phyloP scores from a whole-genome alignment of 768 basidiomycete genomes.

The Cyclocybe aegerita region DNA sequence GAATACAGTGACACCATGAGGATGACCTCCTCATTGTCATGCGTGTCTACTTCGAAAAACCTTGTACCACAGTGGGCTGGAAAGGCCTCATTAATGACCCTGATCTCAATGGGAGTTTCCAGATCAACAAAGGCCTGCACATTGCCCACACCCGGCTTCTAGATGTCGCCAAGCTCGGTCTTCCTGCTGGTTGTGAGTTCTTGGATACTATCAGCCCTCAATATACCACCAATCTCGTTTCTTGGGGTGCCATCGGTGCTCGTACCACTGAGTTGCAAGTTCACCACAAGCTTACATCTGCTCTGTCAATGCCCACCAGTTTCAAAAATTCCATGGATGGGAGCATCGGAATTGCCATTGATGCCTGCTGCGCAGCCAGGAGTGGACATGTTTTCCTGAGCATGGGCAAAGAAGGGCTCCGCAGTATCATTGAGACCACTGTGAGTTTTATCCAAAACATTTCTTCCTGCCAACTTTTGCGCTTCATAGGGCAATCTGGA shows the following conservation, averaged over 20 bases:
- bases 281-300: conserved; percentile 84
- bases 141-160: conserved; percentile 84
- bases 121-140: conserved; percentile 95
- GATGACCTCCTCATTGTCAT: conserved; percentile 93
- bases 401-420: conserved; percentile 95
- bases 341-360: conserved; percentile 85
- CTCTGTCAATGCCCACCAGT: conserved; percentile 92
- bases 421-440: conserved; percentile 93
- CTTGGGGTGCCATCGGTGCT: conserved; percentile 97
- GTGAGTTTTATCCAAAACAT: conserved; percentile 34
- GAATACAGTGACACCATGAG: conserved; percentile 78
- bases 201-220: conserved; percentile 66
- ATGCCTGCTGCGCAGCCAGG: conserved; percentile 92
- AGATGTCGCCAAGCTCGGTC: conserved; percentile 85
- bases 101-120: conserved; percentile 88
- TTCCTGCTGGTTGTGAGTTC: conserved; percentile 96
- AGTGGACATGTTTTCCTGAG: conserved; percentile 93
- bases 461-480: conserved; percentile 2
- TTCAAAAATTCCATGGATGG: conserved; percentile 99
- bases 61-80: conserved; percentile 96
- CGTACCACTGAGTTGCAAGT: conserved; percentile 93
- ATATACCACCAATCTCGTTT: conserved; percentile 86
- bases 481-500: conserved; percentile 84
- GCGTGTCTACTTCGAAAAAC: conserved; percentile 99
- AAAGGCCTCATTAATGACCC: conserved; percentile 99